Conservation (phyloP, 2,329 filamentous ascomycete species). For the Fulvia fulva region DNA sequence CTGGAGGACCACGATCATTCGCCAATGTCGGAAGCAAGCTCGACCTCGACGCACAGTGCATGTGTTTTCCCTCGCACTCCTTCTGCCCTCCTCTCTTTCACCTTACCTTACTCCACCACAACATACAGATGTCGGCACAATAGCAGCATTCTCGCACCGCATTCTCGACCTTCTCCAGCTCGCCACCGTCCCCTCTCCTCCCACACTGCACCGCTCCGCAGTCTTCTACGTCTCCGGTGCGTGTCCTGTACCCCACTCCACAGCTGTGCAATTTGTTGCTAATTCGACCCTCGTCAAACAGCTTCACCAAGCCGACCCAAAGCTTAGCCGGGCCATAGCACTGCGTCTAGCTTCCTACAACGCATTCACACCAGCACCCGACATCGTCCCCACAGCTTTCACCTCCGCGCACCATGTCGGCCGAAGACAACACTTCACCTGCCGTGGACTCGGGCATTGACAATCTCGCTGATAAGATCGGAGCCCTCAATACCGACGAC, state of each 20-base stretch:
- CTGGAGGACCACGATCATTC: too few species aligned
- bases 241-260: background rate
- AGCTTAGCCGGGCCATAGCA: background rate
- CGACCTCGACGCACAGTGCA: background rate
- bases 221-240: background rate
- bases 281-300: background rate
- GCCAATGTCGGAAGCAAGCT: background rate
- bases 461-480: slow-evolving; percentile 40
- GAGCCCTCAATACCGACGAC: slow-evolving; percentile 48
- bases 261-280: background rate
- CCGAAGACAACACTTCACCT: slow-evolving; percentile 28
- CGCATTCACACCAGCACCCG: background rate
- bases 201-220: background rate
- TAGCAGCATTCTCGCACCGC: background rate
- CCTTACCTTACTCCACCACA: background rate
- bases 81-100: background rate
- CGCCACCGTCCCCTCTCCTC: background rate
- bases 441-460: slow-evolving; percentile 30
- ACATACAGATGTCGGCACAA: background rate
- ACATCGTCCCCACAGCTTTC: background rate
- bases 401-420: slow-evolving; percentile 24
- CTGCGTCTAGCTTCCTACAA: background rate
- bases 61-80: background rate
- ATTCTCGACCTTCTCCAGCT: slow-evolving; percentile 1
- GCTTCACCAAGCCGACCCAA: background rate